These are phyloP conservation scores for Aphanomyces euteiches DNA, from an alignment of 352 stramenopile species.

Conservation along the genomic window DNA sequence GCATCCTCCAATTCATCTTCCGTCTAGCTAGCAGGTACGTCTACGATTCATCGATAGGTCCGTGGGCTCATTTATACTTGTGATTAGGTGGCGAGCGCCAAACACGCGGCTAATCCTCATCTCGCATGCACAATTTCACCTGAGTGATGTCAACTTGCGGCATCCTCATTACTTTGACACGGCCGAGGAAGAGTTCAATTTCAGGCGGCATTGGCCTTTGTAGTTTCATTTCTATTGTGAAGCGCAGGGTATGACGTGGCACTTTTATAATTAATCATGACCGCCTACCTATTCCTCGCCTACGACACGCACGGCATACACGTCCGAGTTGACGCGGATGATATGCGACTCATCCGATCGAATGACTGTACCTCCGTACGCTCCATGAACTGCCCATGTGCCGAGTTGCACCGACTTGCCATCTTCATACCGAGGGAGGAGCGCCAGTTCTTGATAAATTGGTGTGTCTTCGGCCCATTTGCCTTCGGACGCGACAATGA, in stretches of 20 bases:
- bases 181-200: slow-evolving; percentile 68
- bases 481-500: neutral
- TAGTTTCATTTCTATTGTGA: neutral
- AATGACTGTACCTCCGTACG: slow-evolving; percentile 11
- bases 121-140: neutral
- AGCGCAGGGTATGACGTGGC: too few relatives aligned
- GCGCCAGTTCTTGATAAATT: slow-evolving; percentile 18
- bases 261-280: too few relatives aligned
- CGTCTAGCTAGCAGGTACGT: slow-evolving; percentile 52
- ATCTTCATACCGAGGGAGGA: slow-evolving; percentile 4
- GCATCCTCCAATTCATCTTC: slow-evolving; percentile 66
- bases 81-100: slow-evolving; percentile 13
- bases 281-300: neutral
- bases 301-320: slow-evolving; percentile 10
- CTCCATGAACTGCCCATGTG: slow-evolving; percentile 11
- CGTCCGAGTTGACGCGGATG: slow-evolving; percentile 5
- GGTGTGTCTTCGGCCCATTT: slow-evolving; percentile 15
- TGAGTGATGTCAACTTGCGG: neutral
- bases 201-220: slow-evolving; percentile 58
- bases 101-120: slow-evolving; percentile 6
- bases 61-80: neutral
- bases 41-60: slow-evolving; percentile 45
- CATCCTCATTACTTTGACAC: slow-evolving; percentile 51
- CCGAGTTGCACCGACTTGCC: slow-evolving; percentile 15
- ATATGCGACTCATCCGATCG: slow-evolving; percentile 9